phyloP scores from a whole-genome alignment of 768 basidiomycete species.

The Collybia nuda region DNA sequence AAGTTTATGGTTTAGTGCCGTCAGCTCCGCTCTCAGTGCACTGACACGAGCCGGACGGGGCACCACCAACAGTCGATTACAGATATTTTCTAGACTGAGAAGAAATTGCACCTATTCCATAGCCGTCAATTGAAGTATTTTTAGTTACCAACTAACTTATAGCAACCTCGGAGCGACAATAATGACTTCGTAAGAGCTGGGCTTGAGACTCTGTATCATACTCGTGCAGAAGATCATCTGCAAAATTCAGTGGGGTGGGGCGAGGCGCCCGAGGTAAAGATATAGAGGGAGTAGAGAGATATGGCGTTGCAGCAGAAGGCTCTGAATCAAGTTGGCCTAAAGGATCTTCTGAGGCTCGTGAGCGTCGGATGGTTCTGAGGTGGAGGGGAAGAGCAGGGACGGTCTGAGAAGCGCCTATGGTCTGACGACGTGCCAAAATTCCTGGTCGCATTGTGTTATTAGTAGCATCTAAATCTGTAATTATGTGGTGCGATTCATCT shows the following conservation, averaged over 20 bases:
- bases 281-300: constrained; percentile 73
- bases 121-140: constrained; percentile 9
- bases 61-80: constrained; percentile 86
- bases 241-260: constrained; percentile 39
- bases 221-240: constrained; percentile 60
- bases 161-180: constrained; percentile 82
- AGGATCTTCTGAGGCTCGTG: constrained; percentile 70
- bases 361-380: constrained; percentile 48
- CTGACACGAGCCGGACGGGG: constrained; percentile 94
- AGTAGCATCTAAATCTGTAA: constrained; percentile 10
- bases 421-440: constrained; percentile 39
- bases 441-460: constrained; percentile 14
- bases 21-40: constrained; percentile 94
- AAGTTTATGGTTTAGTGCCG: constrained; percentile 91
- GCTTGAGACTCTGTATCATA: constrained; percentile 70
- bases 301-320: constrained; percentile 43
- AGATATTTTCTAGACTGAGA: constrained; percentile 87
- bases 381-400: constrained; percentile 71
- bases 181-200: constrained; percentile 80
- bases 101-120: constrained; percentile 75
- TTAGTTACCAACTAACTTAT: constrained; percentile 4
- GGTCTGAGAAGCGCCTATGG: constrained; percentile 68
- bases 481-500: constrained; percentile 25
- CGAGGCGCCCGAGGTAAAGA: constrained; percentile 45
- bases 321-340: constrained; percentile 65